Evolutionary conservation across 202 grass and related monocot genomes (phyloP).

Genomic region (Brachypodium distachyon): DNA sequence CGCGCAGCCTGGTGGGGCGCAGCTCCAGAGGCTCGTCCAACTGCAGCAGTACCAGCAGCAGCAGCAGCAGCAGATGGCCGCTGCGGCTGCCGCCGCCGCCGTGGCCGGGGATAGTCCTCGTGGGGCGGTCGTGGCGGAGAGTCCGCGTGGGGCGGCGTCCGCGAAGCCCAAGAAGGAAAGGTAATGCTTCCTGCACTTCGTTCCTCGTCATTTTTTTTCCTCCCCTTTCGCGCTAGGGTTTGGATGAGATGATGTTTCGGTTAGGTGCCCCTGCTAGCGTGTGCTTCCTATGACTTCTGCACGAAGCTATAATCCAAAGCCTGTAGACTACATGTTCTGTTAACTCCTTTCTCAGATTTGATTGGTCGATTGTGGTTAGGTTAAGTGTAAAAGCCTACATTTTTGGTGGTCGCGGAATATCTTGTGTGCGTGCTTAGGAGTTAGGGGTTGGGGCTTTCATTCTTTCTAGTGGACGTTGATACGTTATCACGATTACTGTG

Average conservation of each 20-base stretch:
- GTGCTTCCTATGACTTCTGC: constrained; percentile 8
- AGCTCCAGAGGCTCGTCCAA: constrained; percentile 41
- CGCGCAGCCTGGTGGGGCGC: constrained; percentile 13
- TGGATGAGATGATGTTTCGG: neutral
- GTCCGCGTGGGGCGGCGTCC: constrained; percentile 21
- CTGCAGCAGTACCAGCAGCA: constrained; percentile 40
- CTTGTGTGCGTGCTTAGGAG: neutral
- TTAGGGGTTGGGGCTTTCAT: neutral
- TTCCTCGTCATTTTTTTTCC: neutral
- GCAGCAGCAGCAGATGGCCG: constrained; percentile 24
- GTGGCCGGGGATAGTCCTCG: constrained; percentile 26
- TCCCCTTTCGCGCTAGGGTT: constrained; percentile 38
- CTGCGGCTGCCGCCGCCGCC: neutral
- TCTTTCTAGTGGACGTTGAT: constrained; percentile 12
- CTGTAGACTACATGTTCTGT: neutral
- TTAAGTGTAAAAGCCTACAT: neutral
- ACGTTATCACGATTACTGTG: neutral
- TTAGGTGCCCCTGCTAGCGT: neutral
- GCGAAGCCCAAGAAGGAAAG: constrained; percentile 57
- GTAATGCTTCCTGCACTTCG: constrained; percentile 25
- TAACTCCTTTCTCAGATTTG: constrained; percentile 16
- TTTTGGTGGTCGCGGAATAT: neutral
- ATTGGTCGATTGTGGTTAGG: neutral
- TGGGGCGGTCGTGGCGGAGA: constrained; percentile 15
- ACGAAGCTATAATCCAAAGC: constrained; percentile 5